Percentiles rank a stretch among this genome's conserved stretches.
Evolutionary conservation across 2,329 filamentous ascomycete species (phyloP).

Genomic region (Ophiocordyceps sinensis): DNA sequence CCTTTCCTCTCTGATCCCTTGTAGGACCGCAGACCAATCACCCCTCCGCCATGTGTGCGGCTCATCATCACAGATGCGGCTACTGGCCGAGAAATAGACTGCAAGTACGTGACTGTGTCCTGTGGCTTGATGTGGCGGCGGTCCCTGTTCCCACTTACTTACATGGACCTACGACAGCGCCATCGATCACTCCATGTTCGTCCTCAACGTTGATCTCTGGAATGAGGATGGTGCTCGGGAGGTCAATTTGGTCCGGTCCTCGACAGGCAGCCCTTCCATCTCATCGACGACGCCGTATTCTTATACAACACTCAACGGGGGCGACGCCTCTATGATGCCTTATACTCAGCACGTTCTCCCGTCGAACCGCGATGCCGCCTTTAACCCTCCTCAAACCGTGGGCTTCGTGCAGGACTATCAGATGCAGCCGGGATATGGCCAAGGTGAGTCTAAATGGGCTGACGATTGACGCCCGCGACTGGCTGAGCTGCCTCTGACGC

Average conservation of each 20-base stretch:
- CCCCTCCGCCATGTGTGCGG: slow-evolving; percentile 81
- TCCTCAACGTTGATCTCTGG: slow-evolving; percentile 54
- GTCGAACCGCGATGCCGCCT: slow-evolving; percentile 21
- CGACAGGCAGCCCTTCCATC: slow-evolving; percentile 59
- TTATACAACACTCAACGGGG: slow-evolving; percentile 38
- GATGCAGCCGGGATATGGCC: slow-evolving; percentile 15
- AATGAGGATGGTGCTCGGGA: slow-evolving; percentile 50
- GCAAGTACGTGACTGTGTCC: slow-evolving; percentile 45
- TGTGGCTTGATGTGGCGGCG: too few relatives aligned
- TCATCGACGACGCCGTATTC: slow-evolving; percentile 67
- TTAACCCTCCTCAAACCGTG: slow-evolving; percentile 12
- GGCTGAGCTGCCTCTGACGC: background rate
- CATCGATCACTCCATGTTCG: slow-evolving; percentile 27
- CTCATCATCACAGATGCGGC: slow-evolving; percentile 62
- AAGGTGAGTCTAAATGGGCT: slow-evolving; percentile 11
- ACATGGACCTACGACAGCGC: slow-evolving; percentile 11
- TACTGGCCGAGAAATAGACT: slow-evolving; percentile 70
- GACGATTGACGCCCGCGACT: background rate
- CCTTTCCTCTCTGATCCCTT: background rate
- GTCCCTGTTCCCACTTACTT: background rate
- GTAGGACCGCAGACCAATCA: slow-evolving; percentile 88
- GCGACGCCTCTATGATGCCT: slow-evolving; percentile 11
- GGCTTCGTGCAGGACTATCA: slow-evolving; percentile 20
- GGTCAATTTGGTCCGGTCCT: slow-evolving; percentile 51
- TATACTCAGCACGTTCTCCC: slow-evolving; percentile 22